These are phyloP conservation scores for Heliamphora pulchella DNA, from an alignment of 179 eudicot species.

Conservation along the genomic window DNA sequence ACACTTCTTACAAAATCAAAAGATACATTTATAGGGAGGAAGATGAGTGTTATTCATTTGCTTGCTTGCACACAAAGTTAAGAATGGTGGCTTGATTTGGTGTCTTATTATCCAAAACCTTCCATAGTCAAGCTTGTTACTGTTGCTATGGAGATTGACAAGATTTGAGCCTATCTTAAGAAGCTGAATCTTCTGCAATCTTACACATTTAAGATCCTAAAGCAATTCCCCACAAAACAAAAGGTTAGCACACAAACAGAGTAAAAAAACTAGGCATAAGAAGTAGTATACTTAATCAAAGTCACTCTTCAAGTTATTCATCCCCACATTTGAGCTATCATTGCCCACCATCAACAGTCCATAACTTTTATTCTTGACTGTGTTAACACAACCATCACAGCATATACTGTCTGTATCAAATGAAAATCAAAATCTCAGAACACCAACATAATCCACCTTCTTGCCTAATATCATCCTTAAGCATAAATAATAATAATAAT, in stretches of 20 bases:
- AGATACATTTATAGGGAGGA: too few relatives aligned
- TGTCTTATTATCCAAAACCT: too few relatives aligned
- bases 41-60: too few relatives aligned
- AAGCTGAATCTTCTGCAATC: too few relatives aligned
- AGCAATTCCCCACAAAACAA: conserved; percentile 1
- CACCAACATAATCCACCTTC: not conserved
- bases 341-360: conserved; percentile 57
- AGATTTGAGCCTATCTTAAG: too few relatives aligned
- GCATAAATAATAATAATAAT: not conserved
- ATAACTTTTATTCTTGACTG: conserved; percentile 59
- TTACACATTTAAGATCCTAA: too few relatives aligned
- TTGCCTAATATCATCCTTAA: not conserved
- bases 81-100: too few relatives aligned
- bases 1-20: too few relatives aligned
- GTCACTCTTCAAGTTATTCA: not conserved
- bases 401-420: conserved; percentile 67
- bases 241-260: not conserved
- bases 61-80: too few relatives aligned
- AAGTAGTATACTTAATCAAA: not conserved
- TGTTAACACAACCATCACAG: conserved; percentile 82
- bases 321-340: not conserved
- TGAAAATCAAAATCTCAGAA: conserved; percentile 13
- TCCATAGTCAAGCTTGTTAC: too few relatives aligned
- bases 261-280: not conserved
- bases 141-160: too few relatives aligned